Evolutionary conservation across 2,329 filamentous ascomycete species (phyloP).

Genomic region (Colletotrichum camelliae): DNA sequence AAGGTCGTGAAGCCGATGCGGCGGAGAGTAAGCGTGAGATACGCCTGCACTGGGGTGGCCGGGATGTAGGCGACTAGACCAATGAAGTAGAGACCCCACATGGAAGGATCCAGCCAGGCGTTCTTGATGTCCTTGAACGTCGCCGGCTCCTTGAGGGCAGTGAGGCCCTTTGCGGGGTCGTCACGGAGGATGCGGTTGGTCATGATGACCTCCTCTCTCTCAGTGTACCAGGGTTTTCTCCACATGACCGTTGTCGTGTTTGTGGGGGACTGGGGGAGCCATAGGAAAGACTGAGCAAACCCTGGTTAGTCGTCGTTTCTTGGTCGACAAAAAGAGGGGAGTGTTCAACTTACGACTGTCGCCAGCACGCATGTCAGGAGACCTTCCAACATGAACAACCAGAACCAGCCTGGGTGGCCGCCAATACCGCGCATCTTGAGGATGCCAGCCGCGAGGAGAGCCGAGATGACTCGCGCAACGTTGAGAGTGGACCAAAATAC

Average conservation of each 20-base stretch:
- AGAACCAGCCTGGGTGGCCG: conserved; percentile 60
- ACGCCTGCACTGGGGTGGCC: conserved; percentile 27
- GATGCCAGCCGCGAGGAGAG: conserved; percentile 50
- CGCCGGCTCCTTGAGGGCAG: conserved; percentile 46
- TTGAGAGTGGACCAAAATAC: conserved; percentile 69
- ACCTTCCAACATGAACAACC: conserved; percentile 51
- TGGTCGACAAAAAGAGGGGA: background rate
- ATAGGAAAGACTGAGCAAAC: conserved; percentile 43
- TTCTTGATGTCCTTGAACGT: conserved; percentile 47
- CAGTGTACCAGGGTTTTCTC: conserved; percentile 60
- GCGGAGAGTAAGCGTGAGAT: conserved; percentile 31
- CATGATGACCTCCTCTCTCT: conserved; percentile 62
- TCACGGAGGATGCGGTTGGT: conserved; percentile 61
- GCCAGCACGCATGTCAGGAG: conserved; percentile 58
- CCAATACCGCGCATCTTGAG: conserved; percentile 54
- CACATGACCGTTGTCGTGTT: conserved; percentile 52
- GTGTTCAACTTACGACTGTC: conserved; percentile 33
- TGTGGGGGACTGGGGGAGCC: conserved; percentile 34
- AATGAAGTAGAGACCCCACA: conserved; percentile 57
- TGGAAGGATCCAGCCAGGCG: conserved; percentile 49
- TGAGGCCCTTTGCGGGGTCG: conserved; percentile 59
- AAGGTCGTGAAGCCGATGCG: conserved; percentile 43
- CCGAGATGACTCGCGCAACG: conserved; percentile 49
- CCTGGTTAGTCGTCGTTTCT: background rate
- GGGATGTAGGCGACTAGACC: conserved; percentile 47